Base-by-base conservation (phyloP, 306 rosid genomes). In the Begonia masoniana region DNA sequence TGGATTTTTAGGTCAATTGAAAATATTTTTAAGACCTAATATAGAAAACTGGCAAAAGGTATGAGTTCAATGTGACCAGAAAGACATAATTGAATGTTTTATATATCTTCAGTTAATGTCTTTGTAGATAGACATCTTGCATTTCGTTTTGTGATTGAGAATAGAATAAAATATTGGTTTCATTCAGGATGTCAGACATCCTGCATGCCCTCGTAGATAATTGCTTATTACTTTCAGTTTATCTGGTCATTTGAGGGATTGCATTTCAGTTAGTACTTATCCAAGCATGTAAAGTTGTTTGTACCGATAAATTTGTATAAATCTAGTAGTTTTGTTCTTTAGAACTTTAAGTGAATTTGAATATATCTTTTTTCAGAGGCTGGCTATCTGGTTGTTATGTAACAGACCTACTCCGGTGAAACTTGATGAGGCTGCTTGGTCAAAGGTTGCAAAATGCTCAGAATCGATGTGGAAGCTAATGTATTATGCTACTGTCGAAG, bases 401-500 rank as follows among this genome's bases (percentile, higher is more conserved):
- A 79, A 56, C 61, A 86, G 88, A 50, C 50, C 51, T 67, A 63
- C 67, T 62, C 78, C 83, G 14, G 61, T 70, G 49, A 88, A 77
- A 76, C 65, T 83, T 69, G 78, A 76, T 55, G 73, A 70, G 63
- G 80, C 76, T 72, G 79, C 75, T 56, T 72, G 15, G 57, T 71
- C 73, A 71, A 92, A 86, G 84, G 56, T 86, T 56, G 78, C 52
- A 60, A 92, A 92, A 75, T 86, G 93, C 75, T 70, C 93, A 0
- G 99, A 92, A 74, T 92, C 99, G 46, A 55, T 92, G 88, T 92
- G 99, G 99, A 86, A 92, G 82, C 68, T 92, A 46, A 57, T 79
- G 13, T 92, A 83, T 73, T 92, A 81, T 72, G 88, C 83, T 7
- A 26, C 87, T 51, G 93, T 78, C 43, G 95, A 92, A 86, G 79